phyloP scores from a whole-genome alignment of 768 basidiomycete genomes.

The Lentinus tigrinus region DNA sequence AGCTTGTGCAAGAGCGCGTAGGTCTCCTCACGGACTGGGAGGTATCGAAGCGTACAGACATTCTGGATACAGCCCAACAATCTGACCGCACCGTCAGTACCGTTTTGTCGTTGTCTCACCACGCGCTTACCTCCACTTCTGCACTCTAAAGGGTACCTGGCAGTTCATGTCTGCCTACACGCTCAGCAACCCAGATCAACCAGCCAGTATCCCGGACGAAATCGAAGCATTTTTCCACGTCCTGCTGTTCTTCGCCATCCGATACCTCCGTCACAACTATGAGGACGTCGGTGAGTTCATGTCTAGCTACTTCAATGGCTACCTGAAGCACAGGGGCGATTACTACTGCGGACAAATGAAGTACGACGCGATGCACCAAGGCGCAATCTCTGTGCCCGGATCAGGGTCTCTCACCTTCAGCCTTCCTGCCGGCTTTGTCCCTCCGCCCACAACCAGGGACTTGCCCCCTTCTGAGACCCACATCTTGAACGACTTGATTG shows the following conservation, averaged over 20 bases:
- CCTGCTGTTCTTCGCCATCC: background rate
- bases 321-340: background rate
- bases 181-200: background rate
- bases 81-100: conserved; percentile 2
- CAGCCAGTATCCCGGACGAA: background rate
- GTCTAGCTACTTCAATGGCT: background rate
- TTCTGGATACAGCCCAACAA: background rate
- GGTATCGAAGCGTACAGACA: background rate
- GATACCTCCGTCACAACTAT: background rate
- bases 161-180: background rate
- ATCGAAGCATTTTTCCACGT: conserved; percentile 4
- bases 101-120: background rate
- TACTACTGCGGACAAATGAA: background rate
- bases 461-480: too few relatives aligned
- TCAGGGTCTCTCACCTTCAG: too few relatives aligned
- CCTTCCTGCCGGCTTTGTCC: too few relatives aligned
- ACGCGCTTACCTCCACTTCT: background rate
- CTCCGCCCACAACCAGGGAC: too few relatives aligned
- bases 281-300: background rate
- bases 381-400: too few relatives aligned
- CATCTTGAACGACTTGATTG: too few relatives aligned
- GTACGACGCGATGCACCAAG: background rate
- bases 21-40: conserved; percentile 9
- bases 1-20: background rate
- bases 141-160: background rate